Base-by-base conservation (phyloP, 352 stramenopile genomes). In the Globisporangium camurandrum region DNA sequence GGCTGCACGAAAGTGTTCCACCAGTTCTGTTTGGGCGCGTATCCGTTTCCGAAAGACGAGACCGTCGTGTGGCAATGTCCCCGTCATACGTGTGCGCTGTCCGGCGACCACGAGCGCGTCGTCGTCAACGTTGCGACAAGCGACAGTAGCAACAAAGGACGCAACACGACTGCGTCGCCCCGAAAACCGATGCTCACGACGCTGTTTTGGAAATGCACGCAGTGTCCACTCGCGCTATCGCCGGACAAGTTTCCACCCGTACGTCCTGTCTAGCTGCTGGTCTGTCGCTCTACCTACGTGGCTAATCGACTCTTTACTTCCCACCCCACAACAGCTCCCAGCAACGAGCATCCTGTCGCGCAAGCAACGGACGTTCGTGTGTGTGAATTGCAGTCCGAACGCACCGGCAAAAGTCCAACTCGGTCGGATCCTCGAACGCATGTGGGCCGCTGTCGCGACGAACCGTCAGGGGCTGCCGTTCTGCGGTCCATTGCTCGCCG, bases 1-100 rank as follows among this genome's bases (percentile, higher is more conserved):
- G 69, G 60, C 0, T 94, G 83, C 49, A 84, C 78, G 11, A 94
- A 94, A 59, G 83, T 94, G 19, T 94, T 92, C 45, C 83, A 94
- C 49, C 80, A 90, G 56, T 89, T 90, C 59, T 94, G 83, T 60
- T 57, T 94, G 22, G 80, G 81, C 0, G 68, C 71, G 23, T 92
- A 81, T 51, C 72, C 81, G 8, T 91, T 90, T 38, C 78, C 81
- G 23, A 84, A 85, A 30, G 71, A 91, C 48, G 80, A 92, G 57
- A 68, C 89, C 17, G 71, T 78, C n/a, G 74, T 68, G 27, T 94
- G 83, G 83, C 76, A 75, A 49, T 94, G 83, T 37, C 83, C 83
- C 46, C 75, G 83, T 1, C 83, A 94, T 50, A 78, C 67, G 17
- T 94, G 83, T 52, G 76, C 67, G 4, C 43, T 91, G 19, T 87